Evolutionary conservation across 257 asterid genomes (phyloP).

Genomic region (Solanum tacnaense): DNA sequence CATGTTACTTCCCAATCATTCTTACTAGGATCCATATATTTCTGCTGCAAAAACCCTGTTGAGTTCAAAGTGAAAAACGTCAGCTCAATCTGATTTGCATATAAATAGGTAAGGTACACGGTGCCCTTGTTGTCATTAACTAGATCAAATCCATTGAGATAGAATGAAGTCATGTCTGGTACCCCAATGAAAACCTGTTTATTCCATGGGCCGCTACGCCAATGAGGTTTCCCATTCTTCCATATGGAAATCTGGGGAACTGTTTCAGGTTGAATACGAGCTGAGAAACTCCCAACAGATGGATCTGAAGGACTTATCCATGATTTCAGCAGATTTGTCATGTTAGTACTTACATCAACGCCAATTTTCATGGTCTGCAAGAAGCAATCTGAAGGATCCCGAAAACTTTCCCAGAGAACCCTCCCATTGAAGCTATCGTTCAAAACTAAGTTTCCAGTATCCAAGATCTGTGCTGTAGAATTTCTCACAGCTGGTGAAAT

Average conservation of each 20-base stretch:
- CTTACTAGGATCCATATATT: conserved; percentile 8
- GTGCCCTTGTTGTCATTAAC: neutral
- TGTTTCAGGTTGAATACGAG: conserved; percentile 15
- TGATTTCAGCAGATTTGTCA: conserved; percentile 8
- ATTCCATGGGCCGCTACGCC: conserved; percentile 44
- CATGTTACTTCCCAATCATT: conserved; percentile 12
- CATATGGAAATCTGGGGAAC: conserved; percentile 22
- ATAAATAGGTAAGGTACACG: neutral
- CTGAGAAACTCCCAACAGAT: conserved; percentile 14
- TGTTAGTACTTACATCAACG: neutral
- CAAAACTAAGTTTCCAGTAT: conserved; percentile 30
- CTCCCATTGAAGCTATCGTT: conserved; percentile 15
- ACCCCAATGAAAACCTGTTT: conserved; percentile 11
- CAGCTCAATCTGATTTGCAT: neutral
- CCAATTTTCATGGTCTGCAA: conserved; percentile 11
- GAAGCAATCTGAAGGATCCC: conserved; percentile 15
- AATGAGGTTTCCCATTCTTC: conserved; percentile 10
- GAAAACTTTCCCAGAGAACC: conserved; percentile 30
- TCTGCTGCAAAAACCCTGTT: conserved; percentile 10
- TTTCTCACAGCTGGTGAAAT: conserved; percentile 6
- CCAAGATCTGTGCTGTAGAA: conserved; percentile 23
- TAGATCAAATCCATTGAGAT: neutral
- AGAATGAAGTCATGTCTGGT: conserved; percentile 4
- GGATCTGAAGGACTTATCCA: conserved; percentile 21
- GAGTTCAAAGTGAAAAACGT: conserved; percentile 1